These are phyloP conservation scores for Ascochyta rabiei DNA, from an alignment of 2,329 filamentous ascomycete species.

Conservation along the genomic window DNA sequence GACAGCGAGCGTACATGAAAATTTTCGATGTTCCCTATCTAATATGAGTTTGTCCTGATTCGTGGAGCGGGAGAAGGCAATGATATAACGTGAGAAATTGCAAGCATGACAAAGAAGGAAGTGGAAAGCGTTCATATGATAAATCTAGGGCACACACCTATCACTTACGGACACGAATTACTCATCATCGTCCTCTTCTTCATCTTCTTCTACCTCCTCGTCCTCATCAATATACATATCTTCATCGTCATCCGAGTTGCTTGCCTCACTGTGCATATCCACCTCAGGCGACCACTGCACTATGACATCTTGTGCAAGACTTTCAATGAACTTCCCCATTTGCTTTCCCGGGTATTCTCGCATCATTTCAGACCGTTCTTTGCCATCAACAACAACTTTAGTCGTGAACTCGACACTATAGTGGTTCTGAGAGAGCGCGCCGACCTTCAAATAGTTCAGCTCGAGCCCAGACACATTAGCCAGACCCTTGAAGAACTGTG, in stretches of 20 bases:
- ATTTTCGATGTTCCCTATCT: too few relatives aligned
- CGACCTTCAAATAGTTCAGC: slow-evolving; percentile 23
- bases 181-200: slow-evolving; percentile 10
- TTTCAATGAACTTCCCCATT: slow-evolving; percentile 20
- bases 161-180: too few relatives aligned
- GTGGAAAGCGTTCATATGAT: too few relatives aligned
- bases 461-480: slow-evolving; percentile 15
- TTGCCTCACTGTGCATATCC: not conserved
- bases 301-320: slow-evolving; percentile 16
- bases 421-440: slow-evolving; percentile 23
- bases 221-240: slow-evolving; percentile 18
- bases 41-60: too few relatives aligned
- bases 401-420: slow-evolving; percentile 20
- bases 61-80: too few relatives aligned
- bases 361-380: not conserved
- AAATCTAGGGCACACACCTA: too few relatives aligned
- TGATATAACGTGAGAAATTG: too few relatives aligned
- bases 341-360: slow-evolving; percentile 22
- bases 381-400: not conserved
- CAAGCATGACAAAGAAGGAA: too few relatives aligned
- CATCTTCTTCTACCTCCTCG: slow-evolving; percentile 5
- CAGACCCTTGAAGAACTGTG: slow-evolving; percentile 22
- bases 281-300: slow-evolving; percentile 24
- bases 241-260: slow-evolving; percentile 20
- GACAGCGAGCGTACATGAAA: too few relatives aligned